Evolutionary conservation across 2,329 filamentous ascomycete genomes (phyloP).

Genomic region (Clarireedia homoeocarpa): DNA sequence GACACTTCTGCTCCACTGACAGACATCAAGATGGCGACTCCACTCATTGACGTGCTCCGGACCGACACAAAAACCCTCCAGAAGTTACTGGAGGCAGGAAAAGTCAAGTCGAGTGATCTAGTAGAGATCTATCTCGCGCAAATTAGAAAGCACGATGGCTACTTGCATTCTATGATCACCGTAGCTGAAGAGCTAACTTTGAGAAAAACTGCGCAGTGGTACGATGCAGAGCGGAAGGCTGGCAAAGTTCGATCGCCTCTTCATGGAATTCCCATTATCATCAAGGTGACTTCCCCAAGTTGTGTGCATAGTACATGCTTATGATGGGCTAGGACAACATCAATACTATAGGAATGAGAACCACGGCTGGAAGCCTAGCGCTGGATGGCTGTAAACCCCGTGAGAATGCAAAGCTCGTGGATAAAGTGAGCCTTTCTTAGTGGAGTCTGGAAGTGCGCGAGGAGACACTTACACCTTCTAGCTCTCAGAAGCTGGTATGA

Average conservation of each 20-base stretch:
- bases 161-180: conserved; percentile 8
- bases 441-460: neutral
- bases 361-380: conserved; percentile 61
- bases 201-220: neutral
- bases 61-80: neutral
- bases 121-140: neutral
- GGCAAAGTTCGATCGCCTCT: conserved; percentile 53
- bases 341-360: conserved; percentile 49
- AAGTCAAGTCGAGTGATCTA: neutral
- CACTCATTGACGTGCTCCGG: neutral
- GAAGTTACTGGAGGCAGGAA: neutral
- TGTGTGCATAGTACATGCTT: neutral
- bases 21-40: neutral
- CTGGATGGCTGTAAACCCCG: conserved; percentile 46
- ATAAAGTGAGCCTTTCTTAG: conserved; percentile 2
- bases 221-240: conserved; percentile 48
- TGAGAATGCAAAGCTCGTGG: conserved; percentile 2
- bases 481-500: conserved; percentile 10
- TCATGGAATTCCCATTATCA: conserved; percentile 65
- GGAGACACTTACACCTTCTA: neutral
- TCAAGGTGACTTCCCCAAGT: conserved; percentile 47
- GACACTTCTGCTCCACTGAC: neutral
- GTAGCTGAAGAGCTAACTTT: neutral
- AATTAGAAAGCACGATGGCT: conserved; percentile 1
- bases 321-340: conserved; percentile 39